Evolutionary conservation across 208 protist genomes (phyloP).

Genomic region (Entamoeba dispar): DNA sequence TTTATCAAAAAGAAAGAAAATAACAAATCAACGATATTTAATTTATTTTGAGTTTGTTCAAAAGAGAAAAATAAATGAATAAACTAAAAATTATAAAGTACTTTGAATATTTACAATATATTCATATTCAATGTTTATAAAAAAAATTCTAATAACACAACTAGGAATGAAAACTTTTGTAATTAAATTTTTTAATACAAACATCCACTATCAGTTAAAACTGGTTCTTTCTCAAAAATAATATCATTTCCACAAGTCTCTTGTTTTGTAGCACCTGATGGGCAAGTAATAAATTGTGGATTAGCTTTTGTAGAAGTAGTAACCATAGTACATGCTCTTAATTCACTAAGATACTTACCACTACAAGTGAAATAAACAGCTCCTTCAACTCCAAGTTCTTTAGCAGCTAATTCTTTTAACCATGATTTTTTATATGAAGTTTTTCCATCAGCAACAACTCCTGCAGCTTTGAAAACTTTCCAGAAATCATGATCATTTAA

Average conservation of each 20-base stretch:
- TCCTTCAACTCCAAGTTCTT: not conserved
- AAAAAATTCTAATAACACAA: too few species aligned
- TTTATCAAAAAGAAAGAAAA: too few species aligned
- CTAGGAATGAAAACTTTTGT: too few species aligned
- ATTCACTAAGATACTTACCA: not conserved
- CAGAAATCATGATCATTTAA: not conserved
- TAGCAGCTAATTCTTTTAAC: not conserved
- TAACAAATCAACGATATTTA: too few species aligned
- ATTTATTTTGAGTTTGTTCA: too few species aligned
- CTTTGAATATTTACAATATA: too few species aligned
- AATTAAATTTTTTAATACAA: not conserved
- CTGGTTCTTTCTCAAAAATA: not conserved
- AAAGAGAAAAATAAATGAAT: too few species aligned
- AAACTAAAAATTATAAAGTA: too few species aligned
- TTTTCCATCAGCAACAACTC: not conserved
- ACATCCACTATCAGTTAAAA: not conserved
- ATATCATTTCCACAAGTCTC: not conserved
- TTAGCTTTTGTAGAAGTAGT: not conserved
- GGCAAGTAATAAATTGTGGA: not conserved
- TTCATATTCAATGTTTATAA: too few species aligned
- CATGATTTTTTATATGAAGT: not conserved
- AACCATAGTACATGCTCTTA: not conserved
- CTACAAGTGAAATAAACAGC: not conserved
- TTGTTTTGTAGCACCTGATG: not conserved
- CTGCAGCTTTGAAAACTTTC: not conserved